Evolutionary conservation across 331 rosid genomes (phyloP).

Genomic region (Arachis monticola): DNA sequence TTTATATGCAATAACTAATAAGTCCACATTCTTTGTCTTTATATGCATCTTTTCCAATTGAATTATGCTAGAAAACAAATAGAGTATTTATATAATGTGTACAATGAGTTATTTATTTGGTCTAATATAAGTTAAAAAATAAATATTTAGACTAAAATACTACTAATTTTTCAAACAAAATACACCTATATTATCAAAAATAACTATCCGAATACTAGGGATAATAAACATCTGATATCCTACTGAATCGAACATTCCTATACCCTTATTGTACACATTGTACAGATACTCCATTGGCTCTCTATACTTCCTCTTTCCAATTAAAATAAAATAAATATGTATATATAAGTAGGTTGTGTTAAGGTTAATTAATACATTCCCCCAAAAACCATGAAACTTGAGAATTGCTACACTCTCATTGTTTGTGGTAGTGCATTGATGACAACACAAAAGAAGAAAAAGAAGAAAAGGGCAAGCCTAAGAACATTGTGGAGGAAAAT

Average conservation of each 20-base stretch:
- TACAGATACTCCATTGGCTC: too few species aligned
- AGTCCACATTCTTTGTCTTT: not conserved
- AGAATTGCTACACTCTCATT: conserved; percentile 31
- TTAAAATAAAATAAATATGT: not conserved
- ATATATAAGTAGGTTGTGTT: not conserved
- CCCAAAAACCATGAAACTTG: conserved; percentile 43
- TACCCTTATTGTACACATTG: too few species aligned
- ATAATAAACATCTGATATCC: too few species aligned
- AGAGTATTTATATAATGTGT: too few species aligned
- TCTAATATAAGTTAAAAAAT: too few species aligned
- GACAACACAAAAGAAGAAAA: conserved; percentile 42
- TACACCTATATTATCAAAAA: too few species aligned
- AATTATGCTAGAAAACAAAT: not conserved
- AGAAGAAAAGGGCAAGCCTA: conserved; percentile 44
- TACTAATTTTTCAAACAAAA: too few species aligned
- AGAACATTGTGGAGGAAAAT: conserved; percentile 55
- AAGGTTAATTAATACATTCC: not conserved
- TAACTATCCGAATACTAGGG: too few species aligned
- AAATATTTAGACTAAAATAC: too few species aligned
- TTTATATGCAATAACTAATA: not conserved
- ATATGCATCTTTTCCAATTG: not conserved
- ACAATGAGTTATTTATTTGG: too few species aligned
- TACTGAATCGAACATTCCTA: too few species aligned
- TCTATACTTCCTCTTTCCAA: too few species aligned
- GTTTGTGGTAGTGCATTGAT: conserved; percentile 24